Conservation (phyloP, 1,139 yeast species). For the Hansenula lynferdii region DNA sequence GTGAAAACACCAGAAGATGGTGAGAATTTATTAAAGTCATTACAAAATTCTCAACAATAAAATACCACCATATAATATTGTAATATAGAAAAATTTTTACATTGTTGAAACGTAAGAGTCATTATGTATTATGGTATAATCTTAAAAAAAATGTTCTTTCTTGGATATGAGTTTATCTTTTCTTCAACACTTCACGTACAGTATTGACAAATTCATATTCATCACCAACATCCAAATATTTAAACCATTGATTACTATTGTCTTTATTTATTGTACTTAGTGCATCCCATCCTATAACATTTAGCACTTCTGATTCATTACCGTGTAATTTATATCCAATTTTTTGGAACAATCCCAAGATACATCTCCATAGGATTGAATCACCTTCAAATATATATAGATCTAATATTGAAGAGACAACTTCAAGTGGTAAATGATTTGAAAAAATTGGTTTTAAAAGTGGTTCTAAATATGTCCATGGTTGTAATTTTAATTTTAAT, state of each 20-base stretch:
- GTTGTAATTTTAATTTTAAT: constrained; percentile 30
- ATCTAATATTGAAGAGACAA: constrained; percentile 44
- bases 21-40: constrained; percentile 46
- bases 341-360: constrained; percentile 42
- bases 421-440: constrained; percentile 31
- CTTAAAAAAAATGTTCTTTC: no score
- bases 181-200: constrained; percentile 32
- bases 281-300: constrained; percentile 28
- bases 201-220: constrained; percentile 42
- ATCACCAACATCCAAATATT: constrained; percentile 42
- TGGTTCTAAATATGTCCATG: constrained; percentile 32
- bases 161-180: no score
- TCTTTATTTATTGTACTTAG: constrained; percentile 16
- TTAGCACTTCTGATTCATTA: constrained; percentile 38
- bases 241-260: constrained; percentile 14
- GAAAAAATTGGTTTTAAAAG: constrained; percentile 33
- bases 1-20: constrained; percentile 77
- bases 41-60: constrained; percentile 40
- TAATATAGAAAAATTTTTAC: no score
- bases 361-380: constrained; percentile 40
- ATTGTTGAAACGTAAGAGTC: no score
- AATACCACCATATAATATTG: constrained; percentile 5
- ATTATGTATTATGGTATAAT: no score
- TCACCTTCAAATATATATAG: constrained; percentile 60
- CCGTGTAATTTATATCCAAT: constrained; percentile 53